phyloP scores from a whole-genome alignment of 2,329 filamentous ascomycete genomes.

The Monilinia vaccinii-corymbosi region DNA sequence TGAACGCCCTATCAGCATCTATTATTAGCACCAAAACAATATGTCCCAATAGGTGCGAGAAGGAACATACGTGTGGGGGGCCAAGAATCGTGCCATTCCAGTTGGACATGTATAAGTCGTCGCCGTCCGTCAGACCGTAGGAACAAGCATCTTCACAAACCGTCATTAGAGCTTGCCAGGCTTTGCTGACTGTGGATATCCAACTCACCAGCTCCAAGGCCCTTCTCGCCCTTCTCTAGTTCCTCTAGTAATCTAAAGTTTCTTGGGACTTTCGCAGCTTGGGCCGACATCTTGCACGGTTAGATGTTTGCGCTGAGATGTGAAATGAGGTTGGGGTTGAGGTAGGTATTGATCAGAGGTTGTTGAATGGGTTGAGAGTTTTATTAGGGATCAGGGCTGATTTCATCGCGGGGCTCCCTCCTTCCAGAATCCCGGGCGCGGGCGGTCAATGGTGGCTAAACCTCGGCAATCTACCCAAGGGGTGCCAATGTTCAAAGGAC shows the following conservation, averaged over 20 bases:
- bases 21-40: neutral
- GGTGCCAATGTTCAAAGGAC: neutral
- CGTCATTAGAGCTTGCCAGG: neutral
- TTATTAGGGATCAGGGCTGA: neutral
- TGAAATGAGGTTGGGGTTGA: neutral
- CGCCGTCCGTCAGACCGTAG: constrained; percentile 87
- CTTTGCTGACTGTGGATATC: neutral
- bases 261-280: constrained; percentile 67
- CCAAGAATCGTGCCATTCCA: constrained; percentile 98
- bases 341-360: neutral
- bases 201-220: constrained; percentile 70
- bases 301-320: neutral
- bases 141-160: constrained; percentile 74
- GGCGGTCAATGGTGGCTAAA: constrained; percentile 10
- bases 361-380: neutral
- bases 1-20: constrained; percentile 62
- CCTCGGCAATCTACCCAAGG: neutral
- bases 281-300: constrained; percentile 21
- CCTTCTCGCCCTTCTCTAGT: constrained; percentile 98
- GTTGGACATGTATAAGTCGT: constrained; percentile 94
- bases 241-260: constrained; percentile 97
- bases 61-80: constrained; percentile 73
- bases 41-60: neutral
- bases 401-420: constrained; percentile 1
- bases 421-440: constrained; percentile 1